Conservation (phyloP, 768 basidiomycete species). For the Dendrothele bispora region DNA sequence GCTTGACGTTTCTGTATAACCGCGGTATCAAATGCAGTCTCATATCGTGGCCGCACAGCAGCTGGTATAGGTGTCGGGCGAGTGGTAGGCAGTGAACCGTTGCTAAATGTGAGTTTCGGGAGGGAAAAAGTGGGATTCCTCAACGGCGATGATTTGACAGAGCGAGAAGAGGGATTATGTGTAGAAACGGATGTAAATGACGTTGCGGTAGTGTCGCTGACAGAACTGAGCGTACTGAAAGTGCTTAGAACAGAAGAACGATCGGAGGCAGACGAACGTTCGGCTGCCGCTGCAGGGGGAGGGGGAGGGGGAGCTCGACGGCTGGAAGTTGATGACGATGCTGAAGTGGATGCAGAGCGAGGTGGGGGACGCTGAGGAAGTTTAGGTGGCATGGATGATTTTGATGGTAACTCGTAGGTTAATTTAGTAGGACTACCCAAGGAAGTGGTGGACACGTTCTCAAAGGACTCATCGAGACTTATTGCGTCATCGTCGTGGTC, state of each 20-base stretch:
- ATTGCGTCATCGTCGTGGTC: slow-evolving; percentile 47
- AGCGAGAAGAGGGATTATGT: not conserved
- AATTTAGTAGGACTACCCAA: slow-evolving; percentile 51
- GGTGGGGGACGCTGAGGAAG: slow-evolving; percentile 45
- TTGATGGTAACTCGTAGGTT: slow-evolving; percentile 28
- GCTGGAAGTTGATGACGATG: slow-evolving; percentile 7
- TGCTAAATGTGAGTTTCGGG: slow-evolving; percentile 22
- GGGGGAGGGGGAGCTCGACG: slow-evolving; percentile 13
- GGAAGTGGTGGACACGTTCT: slow-evolving; percentile 59
- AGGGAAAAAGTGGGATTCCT: slow-evolving; percentile 6
- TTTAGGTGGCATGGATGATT: slow-evolving; percentile 39
- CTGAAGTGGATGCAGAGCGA: slow-evolving; percentile 10
- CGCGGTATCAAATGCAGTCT: slow-evolving; percentile 64
- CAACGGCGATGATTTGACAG: not conserved
- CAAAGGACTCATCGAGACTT: slow-evolving; percentile 73
- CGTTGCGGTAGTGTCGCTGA: slow-evolving; percentile 20
- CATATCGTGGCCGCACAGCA: slow-evolving; percentile 64
- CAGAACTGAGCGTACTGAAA: slow-evolving; percentile 20
- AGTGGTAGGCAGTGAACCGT: slow-evolving; percentile 28
- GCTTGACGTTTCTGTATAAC: slow-evolving; percentile 47
- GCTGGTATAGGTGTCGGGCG: slow-evolving; percentile 71
- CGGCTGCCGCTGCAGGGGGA: slow-evolving; percentile 23
- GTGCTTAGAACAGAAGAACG: slow-evolving; percentile 63
- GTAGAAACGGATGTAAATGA: not conserved
- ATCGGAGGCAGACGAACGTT: slow-evolving; percentile 47